Evolutionary conservation across 1,139 yeast genomes (phyloP), one percentile per base, ranked within the genome.

Genomic region (Zygoascus sp.): DNA sequence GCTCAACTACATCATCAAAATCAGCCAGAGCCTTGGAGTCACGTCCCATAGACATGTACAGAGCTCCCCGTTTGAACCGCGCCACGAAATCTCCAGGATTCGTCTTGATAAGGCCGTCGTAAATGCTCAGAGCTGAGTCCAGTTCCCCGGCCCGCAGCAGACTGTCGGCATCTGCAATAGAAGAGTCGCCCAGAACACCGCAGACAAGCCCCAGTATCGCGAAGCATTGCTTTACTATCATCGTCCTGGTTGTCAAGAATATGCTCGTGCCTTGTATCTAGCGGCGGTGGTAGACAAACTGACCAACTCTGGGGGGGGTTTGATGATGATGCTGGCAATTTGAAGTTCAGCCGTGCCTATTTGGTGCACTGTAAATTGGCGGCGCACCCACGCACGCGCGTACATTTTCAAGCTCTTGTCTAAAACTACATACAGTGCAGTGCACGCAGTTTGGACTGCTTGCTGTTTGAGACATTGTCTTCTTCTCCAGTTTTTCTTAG

Each of bases 121-220:
- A 65, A 87, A 72, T 94, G 73, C 62, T 77, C 74, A 72, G 81
- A 84, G 73, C 88, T 15, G 53, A 57, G 15, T 46, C 45, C 11
- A 53, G 44, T 20, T 56, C 53, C 6, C 65, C 65, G 6, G 15
- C 22, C 25, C 20, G 17, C 15, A 27, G 32, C 34, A 20, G 19
- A 15, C 16, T 28, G 50, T n/a, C 59, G 16, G 22, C 45, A 19
- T 42, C 35, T 46, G 23, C 58, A 57, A 28, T 62, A 55, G 40
- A 58, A 50, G 16, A 79, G 75, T 8, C 83, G 75, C 47, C 62
- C 53, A 19, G 68, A 74, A 61, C 96, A 77, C 66, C 87, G 94
- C 28, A 30, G 23, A 19, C 11, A 10, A 15, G n/a, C 20, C 19
- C 25, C 5, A 21, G 11, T 3, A 30, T 21, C 23, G 32, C 23